Evolutionary conservation across 495 filamentous ascomycete species (phyloP), one percentile per base, ranked within the genome.

Genomic region (Oidiodendron maius): DNA sequence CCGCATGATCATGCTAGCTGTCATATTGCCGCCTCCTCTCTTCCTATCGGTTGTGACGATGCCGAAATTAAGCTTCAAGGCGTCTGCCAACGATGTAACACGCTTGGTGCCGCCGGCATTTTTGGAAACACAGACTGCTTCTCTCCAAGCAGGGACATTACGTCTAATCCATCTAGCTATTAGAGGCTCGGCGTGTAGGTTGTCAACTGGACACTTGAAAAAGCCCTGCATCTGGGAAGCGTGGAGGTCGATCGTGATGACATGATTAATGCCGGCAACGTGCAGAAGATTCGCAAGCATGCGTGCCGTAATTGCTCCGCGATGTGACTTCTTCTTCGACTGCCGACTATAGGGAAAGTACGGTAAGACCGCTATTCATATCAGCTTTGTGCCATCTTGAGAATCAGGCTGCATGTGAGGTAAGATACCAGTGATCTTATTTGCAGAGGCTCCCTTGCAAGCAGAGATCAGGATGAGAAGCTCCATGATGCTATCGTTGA

Each of bases 401-500:
- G 10, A 44, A 17, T 28, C 38, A 10, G 12, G 40, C 2, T 22
- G 9, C 12, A 22, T 21, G 9, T 10, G 38, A 11, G 38, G 22
- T 41, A 36, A 40, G 48, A 36, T 34, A 95, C 91, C 91, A 60
- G 93, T 98, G 67, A 98, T 90, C 56, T 91, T 95, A 72, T 91
- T 95, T 43, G 94, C 87, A 34, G 94, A 97, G 48, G 91, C 91
- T 61, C 93, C 89, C 64, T 95, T 98, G 76, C 93, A 97, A 43
- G 93, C 93, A 50, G 89, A 91, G 59, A 97, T 96, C 85, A 98
- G 91, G 66, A 98, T 96, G 59, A 97, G 80, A 49, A 98, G 76
- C 74, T 98, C 93, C 87, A 98, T 95, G 60, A 98, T 86, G 54
- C 87, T 91, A 69, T 98, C 94, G 69, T 98, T 98, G 76, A 96